Conservation (phyloP, 2,329 filamentous ascomycete genomes). For the Monosporascus sp. region DNA sequence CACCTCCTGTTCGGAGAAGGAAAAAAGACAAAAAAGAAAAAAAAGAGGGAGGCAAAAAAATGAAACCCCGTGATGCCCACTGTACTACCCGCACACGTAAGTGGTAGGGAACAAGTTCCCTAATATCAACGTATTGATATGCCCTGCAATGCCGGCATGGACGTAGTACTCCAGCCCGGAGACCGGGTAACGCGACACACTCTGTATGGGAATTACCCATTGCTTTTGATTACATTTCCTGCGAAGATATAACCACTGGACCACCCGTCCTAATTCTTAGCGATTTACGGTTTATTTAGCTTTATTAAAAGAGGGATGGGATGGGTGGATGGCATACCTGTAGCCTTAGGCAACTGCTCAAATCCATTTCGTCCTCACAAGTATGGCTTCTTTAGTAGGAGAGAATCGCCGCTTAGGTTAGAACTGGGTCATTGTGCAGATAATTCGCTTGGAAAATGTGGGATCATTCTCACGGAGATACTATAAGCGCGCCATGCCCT, state of each 20-base stretch:
- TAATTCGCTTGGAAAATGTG: too few species aligned
- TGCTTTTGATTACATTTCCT: neutral
- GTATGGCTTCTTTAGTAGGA: too few species aligned
- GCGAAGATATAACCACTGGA: neutral
- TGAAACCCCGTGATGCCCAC: neutral
- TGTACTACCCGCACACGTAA: neutral
- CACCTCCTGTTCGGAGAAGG: too few species aligned
- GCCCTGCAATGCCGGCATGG: neutral
- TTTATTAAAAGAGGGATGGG: neutral
- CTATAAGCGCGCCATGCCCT: too few species aligned
- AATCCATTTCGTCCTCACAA: too few species aligned
- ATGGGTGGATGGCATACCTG: too few species aligned
- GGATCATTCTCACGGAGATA: too few species aligned
- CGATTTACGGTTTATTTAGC: neutral
- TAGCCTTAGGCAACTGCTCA: too few species aligned
- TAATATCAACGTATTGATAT: neutral
- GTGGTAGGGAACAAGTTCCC: neutral
- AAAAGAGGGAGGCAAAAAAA: neutral
- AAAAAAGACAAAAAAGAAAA: too few species aligned
- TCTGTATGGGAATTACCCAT: neutral
- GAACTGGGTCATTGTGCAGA: too few species aligned
- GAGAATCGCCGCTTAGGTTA: too few species aligned
- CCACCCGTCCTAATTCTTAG: neutral
- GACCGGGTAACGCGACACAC: neutral
- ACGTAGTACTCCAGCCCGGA: neutral